Base-by-base conservation (phyloP, 2,329 filamentous ascomycete species). In the Colletotrichum nymphaeae region DNA sequence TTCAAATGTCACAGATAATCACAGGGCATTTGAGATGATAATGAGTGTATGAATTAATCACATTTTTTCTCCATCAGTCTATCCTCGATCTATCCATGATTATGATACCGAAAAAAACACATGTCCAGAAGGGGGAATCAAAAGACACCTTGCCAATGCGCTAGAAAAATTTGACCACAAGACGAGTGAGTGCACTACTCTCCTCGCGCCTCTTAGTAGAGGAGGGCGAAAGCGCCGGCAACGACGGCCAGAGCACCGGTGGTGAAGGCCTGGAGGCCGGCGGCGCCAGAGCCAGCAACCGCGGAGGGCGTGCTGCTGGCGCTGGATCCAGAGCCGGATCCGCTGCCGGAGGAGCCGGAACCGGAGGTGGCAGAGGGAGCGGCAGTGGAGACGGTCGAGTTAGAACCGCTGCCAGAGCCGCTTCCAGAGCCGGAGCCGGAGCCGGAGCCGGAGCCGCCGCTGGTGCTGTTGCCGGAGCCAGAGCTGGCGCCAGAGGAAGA, bases 401-500 rank as follows among this genome's bases (percentile, higher is more conserved):
- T 67, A 26, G 75, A 74, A 64, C 69, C 65, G 12, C 74, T 67
- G 72, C 69, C 66, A 26, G 76, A 64, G 8, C 62, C 49, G 56
- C 65, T 72, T 11, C 66, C 73, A 8, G 72, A 66, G 28, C 52
- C 59, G n/a, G 49, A 66, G 28, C 52, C 59, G n/a, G 49, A 67
- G 55, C 63, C 67, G 67, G 28, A 70, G 42, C 42, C n/a, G 26
- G 70, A 28, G 11, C 53, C 60, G 42, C 56, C 63, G 59, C 63
- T 59, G 35, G 63, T 37, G 49, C 26, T 42, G 37, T 42, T 42
- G 6, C 37, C 53, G 63, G 46, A 24, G 58, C 60, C 30, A 24
- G 53, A 66, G 77, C 76, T 71, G 24, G 78, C 74, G 49, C 73
- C 69, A 26, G 68, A 68, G 62, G 75, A 70, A 66, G 72, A 42